Evolutionary conservation across 2,329 filamentous ascomycete genomes (phyloP).

Genomic region (Dactylonectria macrodidyma): DNA sequence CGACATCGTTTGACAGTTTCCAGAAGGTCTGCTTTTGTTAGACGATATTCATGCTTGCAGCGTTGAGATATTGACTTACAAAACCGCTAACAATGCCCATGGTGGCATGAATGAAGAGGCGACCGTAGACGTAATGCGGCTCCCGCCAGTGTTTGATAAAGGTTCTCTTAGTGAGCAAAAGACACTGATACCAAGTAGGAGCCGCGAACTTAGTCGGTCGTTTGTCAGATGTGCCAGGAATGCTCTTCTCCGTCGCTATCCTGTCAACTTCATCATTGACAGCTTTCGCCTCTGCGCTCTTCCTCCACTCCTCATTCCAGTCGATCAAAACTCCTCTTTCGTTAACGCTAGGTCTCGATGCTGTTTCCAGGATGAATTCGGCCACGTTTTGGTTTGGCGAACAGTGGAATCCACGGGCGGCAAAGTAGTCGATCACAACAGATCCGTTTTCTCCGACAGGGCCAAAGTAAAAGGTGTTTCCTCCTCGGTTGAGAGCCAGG

Average conservation of each 20-base stretch:
- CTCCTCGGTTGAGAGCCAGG: conserved; percentile 64
- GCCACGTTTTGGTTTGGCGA: conserved; percentile 68
- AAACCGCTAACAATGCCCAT: conserved; percentile 84
- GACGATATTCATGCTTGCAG: background rate
- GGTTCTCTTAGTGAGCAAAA: conserved; percentile 76
- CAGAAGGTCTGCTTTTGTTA: conserved; percentile 70
- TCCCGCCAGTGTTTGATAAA: conserved; percentile 83
- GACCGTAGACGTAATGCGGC: conserved; percentile 82
- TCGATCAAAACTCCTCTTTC: conserved; percentile 63
- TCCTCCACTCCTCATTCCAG: conserved; percentile 83
- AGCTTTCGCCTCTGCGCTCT: conserved; percentile 71
- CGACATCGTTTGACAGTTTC: conserved; percentile 73
- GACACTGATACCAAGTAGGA: conserved; percentile 72
- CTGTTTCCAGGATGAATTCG: conserved; percentile 64
- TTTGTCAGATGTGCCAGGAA: background rate
- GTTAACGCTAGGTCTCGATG: conserved; percentile 50
- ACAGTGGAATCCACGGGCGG: conserved; percentile 74
- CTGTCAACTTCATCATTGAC: conserved; percentile 73
- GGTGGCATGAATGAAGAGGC: conserved; percentile 79
- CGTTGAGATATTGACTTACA: conserved; percentile 26
- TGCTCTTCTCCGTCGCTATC: background rate
- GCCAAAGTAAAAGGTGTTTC: conserved; percentile 66
- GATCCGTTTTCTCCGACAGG: conserved; percentile 63
- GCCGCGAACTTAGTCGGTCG: conserved; percentile 74
- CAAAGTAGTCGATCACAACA: conserved; percentile 65